These are phyloP conservation scores for Whalleya microplaca DNA, from an alignment of 2,329 filamentous ascomycete genomes.

Conservation along the genomic window DNA sequence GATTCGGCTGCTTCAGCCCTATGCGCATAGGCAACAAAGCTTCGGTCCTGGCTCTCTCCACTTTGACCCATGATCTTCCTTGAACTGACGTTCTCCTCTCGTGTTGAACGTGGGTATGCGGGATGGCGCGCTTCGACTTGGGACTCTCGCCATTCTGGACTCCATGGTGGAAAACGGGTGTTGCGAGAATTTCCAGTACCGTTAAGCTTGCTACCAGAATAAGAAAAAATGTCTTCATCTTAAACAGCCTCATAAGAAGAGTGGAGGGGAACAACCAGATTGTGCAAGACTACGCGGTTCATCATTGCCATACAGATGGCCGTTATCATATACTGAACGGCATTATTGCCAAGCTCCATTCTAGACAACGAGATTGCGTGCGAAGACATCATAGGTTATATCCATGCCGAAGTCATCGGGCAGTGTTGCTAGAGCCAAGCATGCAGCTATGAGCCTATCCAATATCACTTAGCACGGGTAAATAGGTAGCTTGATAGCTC, in stretches of 20 bases:
- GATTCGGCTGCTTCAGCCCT: constrained; percentile 33
- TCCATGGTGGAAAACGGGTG: constrained; percentile 18
- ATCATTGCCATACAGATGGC: background rate
- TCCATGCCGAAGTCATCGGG: constrained; percentile 13
- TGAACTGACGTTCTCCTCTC: constrained; percentile 28
- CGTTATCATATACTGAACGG: background rate
- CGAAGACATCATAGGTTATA: constrained; percentile 5
- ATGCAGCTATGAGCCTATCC: constrained; percentile 20
- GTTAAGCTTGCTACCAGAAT: constrained; percentile 20
- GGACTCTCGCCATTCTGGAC: background rate
- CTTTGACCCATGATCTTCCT: constrained; percentile 27
- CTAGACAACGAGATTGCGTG: constrained; percentile 14
- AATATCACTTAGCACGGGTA: constrained; percentile 22
- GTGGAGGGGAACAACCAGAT: constrained; percentile 1
- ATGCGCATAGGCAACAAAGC: constrained; percentile 33
- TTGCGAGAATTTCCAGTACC: constrained; percentile 18
- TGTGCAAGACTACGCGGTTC: constrained; percentile 5
- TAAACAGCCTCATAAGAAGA: constrained; percentile 1
- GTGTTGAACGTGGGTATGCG: constrained; percentile 30
- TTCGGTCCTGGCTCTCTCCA: constrained; percentile 26
- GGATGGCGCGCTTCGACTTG: constrained; percentile 23
- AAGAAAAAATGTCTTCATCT: constrained; percentile 27
- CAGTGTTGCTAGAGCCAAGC: constrained; percentile 23
- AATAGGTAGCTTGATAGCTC: constrained; percentile 18
- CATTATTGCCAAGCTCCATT: constrained; percentile 7